Percentiles rank a stretch among this genome's conserved stretches.
Evolutionary conservation across 768 basidiomycete genomes (phyloP).

Genomic region (Cystobasidium ongulense): DNA sequence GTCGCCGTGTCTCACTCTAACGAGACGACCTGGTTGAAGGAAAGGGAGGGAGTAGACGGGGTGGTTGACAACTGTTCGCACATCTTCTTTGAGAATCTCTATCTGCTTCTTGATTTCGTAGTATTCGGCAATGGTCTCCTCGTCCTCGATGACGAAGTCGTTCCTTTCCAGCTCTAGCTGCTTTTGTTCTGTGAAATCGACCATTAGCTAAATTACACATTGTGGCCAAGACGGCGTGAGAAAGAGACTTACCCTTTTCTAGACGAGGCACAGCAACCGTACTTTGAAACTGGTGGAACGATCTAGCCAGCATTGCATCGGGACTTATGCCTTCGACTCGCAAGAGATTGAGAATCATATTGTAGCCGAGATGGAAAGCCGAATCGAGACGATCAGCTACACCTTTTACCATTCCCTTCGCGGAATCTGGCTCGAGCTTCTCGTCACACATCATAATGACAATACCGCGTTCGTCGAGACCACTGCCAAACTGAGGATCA

Average conservation of each 20-base stretch:
- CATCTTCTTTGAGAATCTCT: constrained; percentile 77
- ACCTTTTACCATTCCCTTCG: constrained; percentile 96
- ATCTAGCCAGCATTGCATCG: constrained; percentile 93
- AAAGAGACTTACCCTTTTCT: constrained; percentile 69
- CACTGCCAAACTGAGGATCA: constrained; percentile 48
- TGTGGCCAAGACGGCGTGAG: neutral
- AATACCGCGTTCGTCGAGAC: constrained; percentile 94
- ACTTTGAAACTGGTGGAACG: constrained; percentile 98
- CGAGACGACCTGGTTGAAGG: constrained; percentile 82
- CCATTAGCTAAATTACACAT: neutral
- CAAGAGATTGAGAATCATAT: constrained; percentile 97
- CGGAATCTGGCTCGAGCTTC: constrained; percentile 82
- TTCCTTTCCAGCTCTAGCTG: constrained; percentile 61
- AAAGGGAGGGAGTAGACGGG: constrained; percentile 92
- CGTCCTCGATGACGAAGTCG: constrained; percentile 68
- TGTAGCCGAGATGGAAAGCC: constrained; percentile 96
- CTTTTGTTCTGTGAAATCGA: constrained; percentile 56
- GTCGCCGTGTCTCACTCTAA: constrained; percentile 76
- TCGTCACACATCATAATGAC: constrained; percentile 99
- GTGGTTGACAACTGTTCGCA: constrained; percentile 85
- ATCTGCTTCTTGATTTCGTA: constrained; percentile 89
- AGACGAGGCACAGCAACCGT: constrained; percentile 76
- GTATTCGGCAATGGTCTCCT: constrained; percentile 74
- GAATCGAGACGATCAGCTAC: constrained; percentile 94
- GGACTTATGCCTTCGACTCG: constrained; percentile 97